Conservation (phyloP, 169 alveolate genomes). For the Plasmodium cynomolgi region DNA sequence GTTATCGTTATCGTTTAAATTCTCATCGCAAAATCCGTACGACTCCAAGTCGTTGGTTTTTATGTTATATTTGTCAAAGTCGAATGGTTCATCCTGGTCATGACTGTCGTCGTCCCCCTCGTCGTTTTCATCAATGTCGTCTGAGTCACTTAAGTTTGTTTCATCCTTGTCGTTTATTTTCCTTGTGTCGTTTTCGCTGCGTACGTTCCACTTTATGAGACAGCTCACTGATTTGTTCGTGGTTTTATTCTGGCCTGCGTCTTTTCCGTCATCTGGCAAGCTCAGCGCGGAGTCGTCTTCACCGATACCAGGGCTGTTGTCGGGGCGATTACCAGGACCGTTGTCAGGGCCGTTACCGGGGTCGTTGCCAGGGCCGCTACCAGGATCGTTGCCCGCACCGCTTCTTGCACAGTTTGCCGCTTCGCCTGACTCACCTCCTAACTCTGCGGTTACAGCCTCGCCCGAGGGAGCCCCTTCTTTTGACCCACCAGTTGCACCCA, state of each 20-base stretch:
- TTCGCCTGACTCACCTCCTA: background rate
- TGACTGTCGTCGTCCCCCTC: background rate
- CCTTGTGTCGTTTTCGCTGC: conserved; percentile 31
- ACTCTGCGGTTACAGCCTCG: background rate
- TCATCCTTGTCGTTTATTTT: background rate
- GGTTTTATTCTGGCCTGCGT: background rate
- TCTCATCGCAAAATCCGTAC: conserved; percentile 40
- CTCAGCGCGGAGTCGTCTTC: background rate
- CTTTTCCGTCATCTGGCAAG: background rate
- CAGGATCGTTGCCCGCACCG: no score
- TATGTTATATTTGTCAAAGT: conserved; percentile 1
- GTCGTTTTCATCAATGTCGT: background rate
- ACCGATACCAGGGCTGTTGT: background rate
- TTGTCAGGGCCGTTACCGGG: background rate
- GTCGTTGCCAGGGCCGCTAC: no score
- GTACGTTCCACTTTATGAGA: conserved; percentile 39
- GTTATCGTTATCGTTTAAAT: conserved; percentile 19
- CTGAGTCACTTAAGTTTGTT: background rate
- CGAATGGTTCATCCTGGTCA: background rate
- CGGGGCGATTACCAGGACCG: background rate
- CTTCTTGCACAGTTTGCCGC: no score
- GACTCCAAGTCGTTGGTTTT: conserved; percentile 21
- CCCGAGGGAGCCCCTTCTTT: background rate
- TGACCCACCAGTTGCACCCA: background rate
- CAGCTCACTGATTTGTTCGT: conserved; percentile 49